phyloP scores from a whole-genome alignment of 2,329 filamentous ascomycete species.

The Pseudogymnoascus sp. region DNA sequence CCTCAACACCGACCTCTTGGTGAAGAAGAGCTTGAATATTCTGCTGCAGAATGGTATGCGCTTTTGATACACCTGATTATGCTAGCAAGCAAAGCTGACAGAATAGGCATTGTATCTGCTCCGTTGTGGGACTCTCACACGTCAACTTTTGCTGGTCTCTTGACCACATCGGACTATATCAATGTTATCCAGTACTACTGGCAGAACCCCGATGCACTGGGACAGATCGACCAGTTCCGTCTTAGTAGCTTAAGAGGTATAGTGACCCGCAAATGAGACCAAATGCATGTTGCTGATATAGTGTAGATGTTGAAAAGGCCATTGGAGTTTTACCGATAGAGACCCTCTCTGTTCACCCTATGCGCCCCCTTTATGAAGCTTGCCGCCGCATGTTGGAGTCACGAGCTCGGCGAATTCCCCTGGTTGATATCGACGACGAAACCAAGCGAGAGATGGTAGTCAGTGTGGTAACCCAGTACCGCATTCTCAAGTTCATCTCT shows the following conservation, averaged over 20 bases:
- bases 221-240: slow-evolving; percentile 87
- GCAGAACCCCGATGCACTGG: slow-evolving; percentile 85
- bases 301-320: slow-evolving; percentile 83
- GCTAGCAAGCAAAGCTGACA: slow-evolving; percentile 15
- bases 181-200: slow-evolving; percentile 99
- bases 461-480: slow-evolving; percentile 95
- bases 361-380: slow-evolving; percentile 86
- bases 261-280: slow-evolving; percentile 14
- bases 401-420: slow-evolving; percentile 82
- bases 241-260: slow-evolving; percentile 84
- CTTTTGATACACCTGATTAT: neutral
- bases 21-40: slow-evolving; percentile 95
- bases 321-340: slow-evolving; percentile 87
- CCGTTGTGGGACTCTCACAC: slow-evolving; percentile 93
- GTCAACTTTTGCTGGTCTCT: slow-evolving; percentile 84
- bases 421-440: slow-evolving; percentile 91
- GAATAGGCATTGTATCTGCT: slow-evolving; percentile 86
- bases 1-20: slow-evolving; percentile 87
- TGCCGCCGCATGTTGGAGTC: slow-evolving; percentile 92
- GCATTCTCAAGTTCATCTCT: slow-evolving; percentile 96
- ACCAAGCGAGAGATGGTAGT: slow-evolving; percentile 88
- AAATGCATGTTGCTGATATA: slow-evolving; percentile 14
- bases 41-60: slow-evolving; percentile 82
- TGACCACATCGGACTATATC: slow-evolving; percentile 96
- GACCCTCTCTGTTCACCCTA: slow-evolving; percentile 90